These are phyloP conservation scores for Auriscalpium microsporum DNA, from an alignment of 768 basidiomycete genomes.

Conservation along the genomic window DNA sequence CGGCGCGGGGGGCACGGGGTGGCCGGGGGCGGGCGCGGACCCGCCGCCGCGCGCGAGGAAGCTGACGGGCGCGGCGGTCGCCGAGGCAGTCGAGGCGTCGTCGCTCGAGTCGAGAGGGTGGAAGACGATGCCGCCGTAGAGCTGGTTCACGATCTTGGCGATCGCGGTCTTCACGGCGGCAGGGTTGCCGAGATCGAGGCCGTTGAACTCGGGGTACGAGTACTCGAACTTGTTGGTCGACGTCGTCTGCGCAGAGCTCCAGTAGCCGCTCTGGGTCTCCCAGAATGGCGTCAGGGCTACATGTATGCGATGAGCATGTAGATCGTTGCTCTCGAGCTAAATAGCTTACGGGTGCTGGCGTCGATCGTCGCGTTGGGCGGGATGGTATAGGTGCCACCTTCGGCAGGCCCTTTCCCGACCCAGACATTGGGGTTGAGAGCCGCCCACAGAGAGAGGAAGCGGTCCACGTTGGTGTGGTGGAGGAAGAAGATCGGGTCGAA, in stretches of 20 bases:
- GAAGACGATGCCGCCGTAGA: conserved; percentile 23
- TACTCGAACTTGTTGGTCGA: conserved; percentile 31
- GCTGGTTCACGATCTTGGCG: conserved; percentile 24
- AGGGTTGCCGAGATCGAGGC: conserved; percentile 24
- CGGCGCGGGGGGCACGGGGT: conserved; percentile 9
- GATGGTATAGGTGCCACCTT: conserved; percentile 10
- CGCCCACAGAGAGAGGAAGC: conserved; percentile 42
- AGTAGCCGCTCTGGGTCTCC: conserved; percentile 29
- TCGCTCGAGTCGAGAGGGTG: background rate
- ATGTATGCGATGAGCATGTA: background rate
- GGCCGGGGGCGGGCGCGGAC: background rate
- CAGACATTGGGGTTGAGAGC: conserved; percentile 36
- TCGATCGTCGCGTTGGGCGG: background rate
- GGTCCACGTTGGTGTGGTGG: conserved; percentile 47
- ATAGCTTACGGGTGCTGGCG: conserved; percentile 3
- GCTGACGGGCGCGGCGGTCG: background rate
- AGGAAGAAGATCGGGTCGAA: conserved; percentile 49
- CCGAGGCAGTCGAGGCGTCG: conserved; percentile 10
- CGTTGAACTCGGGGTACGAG: conserved; percentile 44
- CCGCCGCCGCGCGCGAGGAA: too few species aligned
- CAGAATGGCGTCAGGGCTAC: conserved; percentile 42
- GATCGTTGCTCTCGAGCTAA: background rate
- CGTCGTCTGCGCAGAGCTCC: conserved; percentile 28
- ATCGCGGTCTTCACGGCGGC: conserved; percentile 25
- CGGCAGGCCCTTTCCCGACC: conserved; percentile 22